Evolutionary conservation across 495 filamentous ascomycete genomes (phyloP), one percentile per base, ranked within the genome.

Genomic region (Aspergillus sparsus): DNA sequence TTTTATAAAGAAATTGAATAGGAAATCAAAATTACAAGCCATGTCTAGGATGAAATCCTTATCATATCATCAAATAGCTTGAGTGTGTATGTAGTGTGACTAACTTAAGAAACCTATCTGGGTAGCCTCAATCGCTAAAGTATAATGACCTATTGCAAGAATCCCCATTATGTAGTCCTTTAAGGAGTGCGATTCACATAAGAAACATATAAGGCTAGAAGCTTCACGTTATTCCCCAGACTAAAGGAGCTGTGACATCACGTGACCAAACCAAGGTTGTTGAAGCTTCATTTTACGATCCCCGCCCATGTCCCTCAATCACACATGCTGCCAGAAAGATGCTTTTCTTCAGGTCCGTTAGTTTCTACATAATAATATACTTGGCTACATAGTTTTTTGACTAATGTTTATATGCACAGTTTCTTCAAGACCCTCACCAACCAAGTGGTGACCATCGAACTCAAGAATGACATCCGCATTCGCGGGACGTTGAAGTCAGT

Each of bases 351-450:
- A 80, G 77, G 77, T 79, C 70, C 9, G 44, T 18, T 13, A 52
- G 27, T 13, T 31, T 49, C 16, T 13, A 2, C 44, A 21, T 31
- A 36, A 9, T 35, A 37, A 2, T 8, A 13, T 37, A 39, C 15
- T 39, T 27, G 21, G 21, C 21, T 27, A 27, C 21, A 39, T 37
- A 13, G 7, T 34, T n/a, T n/a, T 37, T 44, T 6, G 8, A 41
- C 10, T 53, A 16, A 13, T 34, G n/a, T 15, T 8, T 35, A 7
- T n/a, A 2, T 15, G n/a, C 36, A 21, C 66, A 97, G 95, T 78
- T 98, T 98, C 84, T 98, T 98, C 87, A 98, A 98, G 77, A 98
- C 94, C 57, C 90, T 98, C 66, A 94, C 97, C 71, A 94, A 97
- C 82, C 91, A 97, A 71, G 87, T 93, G 79, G 85, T 91, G 55